Percentiles rank a stretch among this genome's conserved stretches.
phyloP scores from a whole-genome alignment of 78 protist genomes.

The Dictyostelium citrinum region DNA sequence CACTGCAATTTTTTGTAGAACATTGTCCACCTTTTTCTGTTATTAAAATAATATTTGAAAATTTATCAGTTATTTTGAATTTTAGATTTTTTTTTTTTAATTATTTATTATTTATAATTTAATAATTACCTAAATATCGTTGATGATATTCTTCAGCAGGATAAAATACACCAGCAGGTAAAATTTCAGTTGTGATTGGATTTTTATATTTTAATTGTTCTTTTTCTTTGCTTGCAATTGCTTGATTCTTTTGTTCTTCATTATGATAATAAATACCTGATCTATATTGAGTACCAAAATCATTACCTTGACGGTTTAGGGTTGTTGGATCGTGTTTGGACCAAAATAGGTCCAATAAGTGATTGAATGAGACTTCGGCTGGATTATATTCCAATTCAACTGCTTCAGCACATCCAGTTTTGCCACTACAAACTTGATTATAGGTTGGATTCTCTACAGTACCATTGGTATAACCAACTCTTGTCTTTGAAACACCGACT shows the following conservation, averaged over 20 bases:
- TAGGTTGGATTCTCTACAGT: conserved; percentile 49
- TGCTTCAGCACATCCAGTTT: conserved; percentile 93
- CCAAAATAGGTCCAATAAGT: conserved; percentile 80
- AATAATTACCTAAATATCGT: conserved; percentile 25
- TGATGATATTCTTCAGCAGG: conserved; percentile 90
- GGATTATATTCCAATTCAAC: conserved; percentile 89
- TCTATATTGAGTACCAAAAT: conserved; percentile 94
- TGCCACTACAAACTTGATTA: conserved; percentile 87
- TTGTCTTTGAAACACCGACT: conserved; percentile 13
- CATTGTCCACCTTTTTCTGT: conserved; percentile 67
- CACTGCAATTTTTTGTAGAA: conserved; percentile 17
- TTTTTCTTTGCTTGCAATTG: conserved; percentile 25
- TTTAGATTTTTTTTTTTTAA: neutral
- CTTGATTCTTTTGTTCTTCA: conserved; percentile 82
- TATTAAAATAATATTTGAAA: neutral
- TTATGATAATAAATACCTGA: conserved; percentile 80
- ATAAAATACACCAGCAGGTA: conserved; percentile 54
- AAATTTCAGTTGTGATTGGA: conserved; percentile 76
- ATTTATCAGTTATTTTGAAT: too few relatives aligned
- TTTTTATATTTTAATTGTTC: conserved; percentile 24
- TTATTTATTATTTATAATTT: neutral
- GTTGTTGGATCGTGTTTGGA: conserved; percentile 89
- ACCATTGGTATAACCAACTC: conserved; percentile 65
- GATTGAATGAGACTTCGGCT: neutral
- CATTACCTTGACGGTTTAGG: conserved; percentile 91